A percentile compares a stretch with the other conserved stretches of the same genome.
phyloP scores from a whole-genome alignment of 805 yeast genomes.

The Lipomyces kockii region DNA sequence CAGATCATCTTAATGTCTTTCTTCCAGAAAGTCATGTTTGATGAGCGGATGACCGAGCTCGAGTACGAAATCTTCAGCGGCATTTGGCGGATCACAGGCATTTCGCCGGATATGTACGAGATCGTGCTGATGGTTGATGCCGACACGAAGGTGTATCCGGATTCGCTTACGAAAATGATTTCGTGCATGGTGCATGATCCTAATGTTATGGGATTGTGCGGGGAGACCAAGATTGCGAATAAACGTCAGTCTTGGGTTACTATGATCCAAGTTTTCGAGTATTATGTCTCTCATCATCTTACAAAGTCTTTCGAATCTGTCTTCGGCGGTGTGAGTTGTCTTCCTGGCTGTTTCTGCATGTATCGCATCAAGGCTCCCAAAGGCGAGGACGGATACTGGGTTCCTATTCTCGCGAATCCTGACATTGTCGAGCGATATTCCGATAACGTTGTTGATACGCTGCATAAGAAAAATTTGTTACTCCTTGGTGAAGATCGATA shows the following conservation, averaged over 20 bases:
- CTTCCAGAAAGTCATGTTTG: slow-evolving; percentile 82
- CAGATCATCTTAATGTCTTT: slow-evolving; percentile 91
- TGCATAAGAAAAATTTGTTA: slow-evolving; percentile 84
- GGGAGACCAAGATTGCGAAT: slow-evolving; percentile 90
- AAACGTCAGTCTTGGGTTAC: slow-evolving; percentile 87
- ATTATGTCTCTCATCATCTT: slow-evolving; percentile 92
- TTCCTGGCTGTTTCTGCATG: slow-evolving; percentile 95
- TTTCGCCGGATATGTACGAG: slow-evolving; percentile 82
- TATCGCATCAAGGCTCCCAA: slow-evolving; percentile 91
- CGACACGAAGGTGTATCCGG: slow-evolving; percentile 86
- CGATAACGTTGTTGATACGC: slow-evolving; percentile 80
- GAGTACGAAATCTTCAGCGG: slow-evolving; percentile 76
- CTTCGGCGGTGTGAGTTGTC: slow-evolving; percentile 92
- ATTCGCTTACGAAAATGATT: slow-evolving; percentile 83
- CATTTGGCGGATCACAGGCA: slow-evolving; percentile 83
- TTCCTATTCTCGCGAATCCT: slow-evolving; percentile 90
- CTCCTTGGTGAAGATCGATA: slow-evolving; percentile 91
- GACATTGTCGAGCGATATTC: slow-evolving; percentile 91
- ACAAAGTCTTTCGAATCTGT: slow-evolving; percentile 92
- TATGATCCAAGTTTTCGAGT: slow-evolving; percentile 91
- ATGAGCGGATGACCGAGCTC: slow-evolving; percentile 91
- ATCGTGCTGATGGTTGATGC: slow-evolving; percentile 91
- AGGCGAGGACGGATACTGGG: slow-evolving; percentile 80
- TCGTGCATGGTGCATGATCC: slow-evolving; percentile 90
- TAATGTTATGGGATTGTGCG: slow-evolving; percentile 88